Conservation (phyloP, 768 basidiomycete species). For the Rhizopogon rudus region DNA sequence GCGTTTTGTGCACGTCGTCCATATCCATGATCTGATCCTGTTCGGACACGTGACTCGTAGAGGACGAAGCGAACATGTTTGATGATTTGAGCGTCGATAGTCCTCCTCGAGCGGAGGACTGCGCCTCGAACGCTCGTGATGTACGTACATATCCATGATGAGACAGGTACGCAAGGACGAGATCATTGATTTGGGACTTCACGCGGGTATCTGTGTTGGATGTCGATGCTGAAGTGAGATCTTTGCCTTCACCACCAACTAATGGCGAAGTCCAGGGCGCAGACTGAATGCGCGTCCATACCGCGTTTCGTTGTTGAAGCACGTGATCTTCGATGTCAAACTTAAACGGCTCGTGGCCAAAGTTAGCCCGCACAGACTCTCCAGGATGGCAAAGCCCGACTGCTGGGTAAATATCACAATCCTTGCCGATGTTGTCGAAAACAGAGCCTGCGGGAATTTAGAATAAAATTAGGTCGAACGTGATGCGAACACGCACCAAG, state of each 20-base stretch:
- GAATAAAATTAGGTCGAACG: neutral
- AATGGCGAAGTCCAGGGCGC: slow-evolving; percentile 48
- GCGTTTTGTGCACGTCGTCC: slow-evolving; percentile 25
- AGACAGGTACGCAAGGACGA: slow-evolving; percentile 75
- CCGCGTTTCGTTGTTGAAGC: slow-evolving; percentile 57
- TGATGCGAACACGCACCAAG: slow-evolving; percentile 42
- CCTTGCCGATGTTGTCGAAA: slow-evolving; percentile 68
- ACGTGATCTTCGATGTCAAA: slow-evolving; percentile 90
- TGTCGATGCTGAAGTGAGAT: slow-evolving; percentile 5
- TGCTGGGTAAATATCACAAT: slow-evolving; percentile 73
- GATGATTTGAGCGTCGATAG: neutral
- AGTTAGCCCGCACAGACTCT: slow-evolving; percentile 82
- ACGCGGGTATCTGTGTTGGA: slow-evolving; percentile 40
- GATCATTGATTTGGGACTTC: slow-evolving; percentile 59
- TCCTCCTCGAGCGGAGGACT: slow-evolving; percentile 26
- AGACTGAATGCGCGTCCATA: slow-evolving; percentile 64
- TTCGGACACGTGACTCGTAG: slow-evolving; percentile 7
- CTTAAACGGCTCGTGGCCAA: slow-evolving; percentile 80
- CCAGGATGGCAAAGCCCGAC: slow-evolving; percentile 79
- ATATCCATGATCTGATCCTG: slow-evolving; percentile 46
- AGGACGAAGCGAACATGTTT: slow-evolving; percentile 5
- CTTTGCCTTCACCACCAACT: slow-evolving; percentile 6
- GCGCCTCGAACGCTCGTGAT: slow-evolving; percentile 60
- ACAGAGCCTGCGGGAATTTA: slow-evolving; percentile 44
- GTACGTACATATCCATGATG: slow-evolving; percentile 83